A percentile compares a stretch with the other conserved stretches of the same genome.
Conservation (phyloP, 805 yeast species). For the Maudiozyma turicensis region DNA sequence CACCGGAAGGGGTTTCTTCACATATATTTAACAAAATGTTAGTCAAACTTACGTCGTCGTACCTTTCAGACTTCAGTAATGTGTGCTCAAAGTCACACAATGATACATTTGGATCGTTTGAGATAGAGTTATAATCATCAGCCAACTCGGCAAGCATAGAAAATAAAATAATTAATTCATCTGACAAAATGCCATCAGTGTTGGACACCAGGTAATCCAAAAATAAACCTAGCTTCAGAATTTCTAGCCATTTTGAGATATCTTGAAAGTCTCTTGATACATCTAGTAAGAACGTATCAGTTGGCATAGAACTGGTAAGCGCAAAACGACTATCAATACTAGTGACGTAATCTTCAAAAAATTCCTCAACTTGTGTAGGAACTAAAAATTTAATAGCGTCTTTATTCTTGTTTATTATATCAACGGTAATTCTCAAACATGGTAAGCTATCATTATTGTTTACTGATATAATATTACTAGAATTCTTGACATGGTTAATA, state of each 20-base stretch:
- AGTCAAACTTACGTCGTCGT: neutral
- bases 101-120: constrained; percentile 13
- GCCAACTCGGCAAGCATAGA: constrained; percentile 31
- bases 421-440: constrained; percentile 5
- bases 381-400: constrained; percentile 7
- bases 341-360: constrained; percentile 24
- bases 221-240: constrained; percentile 22
- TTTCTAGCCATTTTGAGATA: constrained; percentile 7
- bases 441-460: neutral
- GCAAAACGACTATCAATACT: constrained; percentile 32
- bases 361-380: constrained; percentile 10
- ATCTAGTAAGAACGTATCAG: constrained; percentile 29
- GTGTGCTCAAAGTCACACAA: constrained; percentile 12
- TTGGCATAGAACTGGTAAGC: constrained; percentile 39
- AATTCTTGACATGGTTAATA: constrained; percentile 5
- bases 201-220: constrained; percentile 13
- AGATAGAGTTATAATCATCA: constrained; percentile 31
- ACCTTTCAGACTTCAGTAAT: constrained; percentile 10
- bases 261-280: constrained; percentile 7
- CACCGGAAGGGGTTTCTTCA: neutral
- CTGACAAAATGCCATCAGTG: constrained; percentile 7
- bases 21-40: neutral
- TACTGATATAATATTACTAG: neutral
- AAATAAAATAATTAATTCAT: constrained; percentile 18
- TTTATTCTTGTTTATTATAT: constrained; percentile 11